A percentile compares a stretch with the other conserved stretches of the same genome.
Evolutionary conservation across 768 basidiomycete species (phyloP).

Genomic region (Tulasnella sp.): DNA sequence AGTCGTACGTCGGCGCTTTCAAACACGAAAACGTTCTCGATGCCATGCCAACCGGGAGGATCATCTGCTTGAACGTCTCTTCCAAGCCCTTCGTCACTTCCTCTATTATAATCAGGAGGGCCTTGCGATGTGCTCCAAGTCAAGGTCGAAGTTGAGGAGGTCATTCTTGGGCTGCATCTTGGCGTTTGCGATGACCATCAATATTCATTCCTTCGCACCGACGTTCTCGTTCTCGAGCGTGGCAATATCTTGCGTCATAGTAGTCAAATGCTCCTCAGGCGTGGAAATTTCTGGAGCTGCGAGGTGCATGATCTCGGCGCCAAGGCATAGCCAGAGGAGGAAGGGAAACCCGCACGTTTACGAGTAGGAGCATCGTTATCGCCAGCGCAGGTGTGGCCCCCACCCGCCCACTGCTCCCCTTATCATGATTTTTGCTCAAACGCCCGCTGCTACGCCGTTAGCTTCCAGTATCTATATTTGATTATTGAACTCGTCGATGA

Average conservation of each 20-base stretch:
- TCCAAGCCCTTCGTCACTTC: conserved; percentile 72
- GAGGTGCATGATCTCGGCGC: no score
- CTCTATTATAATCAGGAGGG: conserved; percentile 81
- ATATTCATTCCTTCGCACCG: conserved; percentile 80
- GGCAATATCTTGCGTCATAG: conserved; percentile 66
- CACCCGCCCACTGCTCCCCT: conserved; percentile 39
- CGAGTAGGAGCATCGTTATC: no score
- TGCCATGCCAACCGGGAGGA: conserved; percentile 48
- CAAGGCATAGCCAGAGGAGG: no score
- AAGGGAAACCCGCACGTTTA: no score
- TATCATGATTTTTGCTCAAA: conserved; percentile 39
- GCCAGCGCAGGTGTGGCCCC: no score
- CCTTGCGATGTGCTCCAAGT: conserved; percentile 82
- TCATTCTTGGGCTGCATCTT: conserved; percentile 80
- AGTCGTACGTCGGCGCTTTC: no score
- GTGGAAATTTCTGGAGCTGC: conserved; percentile 50
- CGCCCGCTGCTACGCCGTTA: conserved; percentile 46
- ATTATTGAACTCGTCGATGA: conserved; percentile 75
- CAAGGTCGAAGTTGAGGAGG: conserved; percentile 84
- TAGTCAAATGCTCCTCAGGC: conserved; percentile 55
- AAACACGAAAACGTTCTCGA: no score
- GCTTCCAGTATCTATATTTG: conserved; percentile 73
- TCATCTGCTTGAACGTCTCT: conserved; percentile 81
- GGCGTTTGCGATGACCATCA: conserved; percentile 82
- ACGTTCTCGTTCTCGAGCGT: conserved; percentile 79